phyloP scores from a whole-genome alignment of 2,329 filamentous ascomycete genomes.

The Leptosphaerulina australis region DNA sequence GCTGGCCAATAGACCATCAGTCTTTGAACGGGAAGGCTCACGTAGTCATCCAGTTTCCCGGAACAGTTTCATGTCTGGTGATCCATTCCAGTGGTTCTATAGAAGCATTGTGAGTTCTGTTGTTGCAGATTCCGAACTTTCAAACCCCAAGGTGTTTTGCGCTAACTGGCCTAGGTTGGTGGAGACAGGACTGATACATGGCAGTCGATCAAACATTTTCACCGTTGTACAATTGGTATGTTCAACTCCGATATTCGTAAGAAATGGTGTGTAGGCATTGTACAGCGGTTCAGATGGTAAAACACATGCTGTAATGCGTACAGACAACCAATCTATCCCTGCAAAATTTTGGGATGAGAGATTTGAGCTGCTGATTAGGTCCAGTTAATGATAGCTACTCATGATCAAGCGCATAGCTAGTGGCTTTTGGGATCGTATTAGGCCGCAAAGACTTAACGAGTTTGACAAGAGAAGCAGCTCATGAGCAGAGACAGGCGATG shows the following conservation, averaged over 20 bases:
- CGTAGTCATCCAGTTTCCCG: constrained; percentile 13
- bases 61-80: constrained; percentile 15
- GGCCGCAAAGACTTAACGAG: not conserved
- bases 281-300: not conserved
- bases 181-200: constrained; percentile 17
- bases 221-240: not conserved
- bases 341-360: not conserved
- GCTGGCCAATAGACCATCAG: not conserved
- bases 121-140: constrained; percentile 18
- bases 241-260: not conserved
- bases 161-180: constrained; percentile 9
- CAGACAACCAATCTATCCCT: no score
- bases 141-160: constrained; percentile 31
- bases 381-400: not conserved
- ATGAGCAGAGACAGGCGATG: not conserved
- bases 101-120: constrained; percentile 1
- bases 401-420: not conserved
- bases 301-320: not conserved
- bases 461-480: not conserved
- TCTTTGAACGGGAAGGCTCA: not conserved
- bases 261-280: constrained; percentile 3
- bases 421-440: not conserved
- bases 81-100: constrained; percentile 8
- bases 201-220: constrained; percentile 21
- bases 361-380: not conserved